phyloP scores from a whole-genome alignment of 257 asterid genomes.

The Henckelia pumila region DNA sequence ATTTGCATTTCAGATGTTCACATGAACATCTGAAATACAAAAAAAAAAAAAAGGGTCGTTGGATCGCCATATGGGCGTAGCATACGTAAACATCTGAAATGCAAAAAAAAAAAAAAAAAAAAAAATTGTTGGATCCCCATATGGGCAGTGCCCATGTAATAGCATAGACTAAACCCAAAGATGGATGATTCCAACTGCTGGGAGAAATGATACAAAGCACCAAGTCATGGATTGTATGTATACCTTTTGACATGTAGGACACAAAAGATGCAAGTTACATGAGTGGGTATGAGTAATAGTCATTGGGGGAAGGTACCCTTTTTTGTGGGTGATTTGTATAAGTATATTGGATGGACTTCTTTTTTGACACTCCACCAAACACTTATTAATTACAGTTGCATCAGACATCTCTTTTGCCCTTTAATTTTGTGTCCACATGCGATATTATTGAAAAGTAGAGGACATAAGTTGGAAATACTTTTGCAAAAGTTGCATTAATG shows the following conservation, averaged over 20 bases:
- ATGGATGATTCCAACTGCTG: conserved; percentile 14
- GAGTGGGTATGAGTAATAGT: conserved; percentile 33
- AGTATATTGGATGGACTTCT: conserved; percentile 28
- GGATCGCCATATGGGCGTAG: too few relatives aligned
- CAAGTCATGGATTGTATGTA: neutral
- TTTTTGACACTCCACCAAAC: conserved; percentile 46
- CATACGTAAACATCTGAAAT: too few relatives aligned
- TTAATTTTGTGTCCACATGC: conserved; percentile 28
- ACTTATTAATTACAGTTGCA: conserved; percentile 28
- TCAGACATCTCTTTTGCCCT: conserved; percentile 40
- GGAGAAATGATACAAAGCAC: neutral
- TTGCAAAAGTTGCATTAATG: conserved; percentile 24
- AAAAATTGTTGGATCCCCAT: too few relatives aligned
- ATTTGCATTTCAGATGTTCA: too few relatives aligned
- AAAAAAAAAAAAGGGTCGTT: too few relatives aligned
- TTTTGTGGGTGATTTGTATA: conserved; percentile 17
- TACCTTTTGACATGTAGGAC: conserved; percentile 39
- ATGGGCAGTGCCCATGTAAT: too few relatives aligned
- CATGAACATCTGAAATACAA: too few relatives aligned
- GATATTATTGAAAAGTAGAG: conserved; percentile 14
- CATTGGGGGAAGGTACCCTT: conserved; percentile 26
- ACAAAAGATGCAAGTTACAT: conserved; percentile 32
- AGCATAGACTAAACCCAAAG: too few relatives aligned
- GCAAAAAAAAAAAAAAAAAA: too few relatives aligned
- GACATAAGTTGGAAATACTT: conserved; percentile 11